Evolutionary conservation across 1,284 basidiomycete species (phyloP).

Genomic region (Ustilago cynodontis): DNA sequence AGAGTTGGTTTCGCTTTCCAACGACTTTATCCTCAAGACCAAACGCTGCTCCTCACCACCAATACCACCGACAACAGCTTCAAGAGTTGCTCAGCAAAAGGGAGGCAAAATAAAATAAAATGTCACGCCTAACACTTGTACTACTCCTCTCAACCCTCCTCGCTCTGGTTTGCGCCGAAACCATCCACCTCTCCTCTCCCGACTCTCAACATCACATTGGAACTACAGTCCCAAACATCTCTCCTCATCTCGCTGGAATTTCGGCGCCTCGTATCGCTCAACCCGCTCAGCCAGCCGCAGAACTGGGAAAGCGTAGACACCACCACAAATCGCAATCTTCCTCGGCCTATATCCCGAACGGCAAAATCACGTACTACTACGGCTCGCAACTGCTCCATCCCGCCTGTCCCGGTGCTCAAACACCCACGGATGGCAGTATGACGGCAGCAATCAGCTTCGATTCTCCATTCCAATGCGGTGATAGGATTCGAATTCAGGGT

Average conservation of each 20-base stretch:
- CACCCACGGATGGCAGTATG: conserved; percentile 30
- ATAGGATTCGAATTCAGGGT: conserved; percentile 23
- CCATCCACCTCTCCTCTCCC: neutral
- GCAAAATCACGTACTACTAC: conserved; percentile 42
- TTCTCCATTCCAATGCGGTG: conserved; percentile 39
- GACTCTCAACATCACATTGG: neutral
- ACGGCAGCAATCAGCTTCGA: conserved; percentile 40
- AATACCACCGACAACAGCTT: too few species aligned
- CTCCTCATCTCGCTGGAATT: neutral
- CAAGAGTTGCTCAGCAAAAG: too few species aligned
- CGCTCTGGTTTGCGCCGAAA: conserved; percentile 1
- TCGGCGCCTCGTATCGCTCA: conserved; percentile 1
- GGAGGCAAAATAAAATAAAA: too few species aligned
- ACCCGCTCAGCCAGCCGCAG: neutral
- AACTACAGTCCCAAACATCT: neutral
- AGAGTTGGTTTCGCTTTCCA: neutral
- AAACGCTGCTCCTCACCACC: neutral
- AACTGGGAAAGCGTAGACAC: conserved; percentile 15
- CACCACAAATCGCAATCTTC: conserved; percentile 13
- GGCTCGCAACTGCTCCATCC: conserved; percentile 37
- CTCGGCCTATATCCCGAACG: conserved; percentile 8
- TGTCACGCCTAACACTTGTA: conserved; percentile 1
- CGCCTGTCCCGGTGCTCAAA: conserved; percentile 20
- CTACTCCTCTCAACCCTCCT: neutral
- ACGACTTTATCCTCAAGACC: neutral